Conservation (phyloP, 345 rosid genomes). For the Carallia brachiata region DNA sequence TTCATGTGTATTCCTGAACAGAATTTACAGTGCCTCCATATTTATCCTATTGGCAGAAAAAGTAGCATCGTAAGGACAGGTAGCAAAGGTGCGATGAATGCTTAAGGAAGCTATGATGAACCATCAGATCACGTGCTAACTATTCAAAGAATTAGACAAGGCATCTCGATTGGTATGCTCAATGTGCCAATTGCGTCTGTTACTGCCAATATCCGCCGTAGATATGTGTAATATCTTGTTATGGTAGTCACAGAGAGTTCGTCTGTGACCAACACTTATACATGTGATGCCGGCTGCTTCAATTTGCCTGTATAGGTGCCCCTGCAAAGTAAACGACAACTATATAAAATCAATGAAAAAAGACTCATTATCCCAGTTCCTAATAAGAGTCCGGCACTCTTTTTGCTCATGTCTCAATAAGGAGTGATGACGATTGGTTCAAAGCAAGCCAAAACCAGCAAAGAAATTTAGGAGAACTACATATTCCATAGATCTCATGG, state of each 20-base stretch:
- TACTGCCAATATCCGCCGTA: constrained; percentile 43
- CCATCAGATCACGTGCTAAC: constrained; percentile 12
- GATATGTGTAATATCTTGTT: constrained; percentile 51
- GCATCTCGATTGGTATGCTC: constrained; percentile 34
- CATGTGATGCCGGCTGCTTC: constrained; percentile 75
- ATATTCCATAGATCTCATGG: no score
- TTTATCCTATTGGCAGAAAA: background rate
- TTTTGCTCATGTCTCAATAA: background rate
- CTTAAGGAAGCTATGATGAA: background rate
- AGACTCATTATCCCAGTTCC: background rate
- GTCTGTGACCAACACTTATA: constrained; percentile 82
- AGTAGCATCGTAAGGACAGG: no score
- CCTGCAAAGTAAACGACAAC: constrained; percentile 35
- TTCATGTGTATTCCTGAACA: background rate
- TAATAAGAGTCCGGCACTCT: background rate
- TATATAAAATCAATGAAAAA: constrained; percentile 2
- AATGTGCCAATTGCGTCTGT: constrained; percentile 51
- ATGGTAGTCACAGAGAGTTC: constrained; percentile 61
- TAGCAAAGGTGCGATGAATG: no score
- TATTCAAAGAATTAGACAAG: constrained; percentile 29
- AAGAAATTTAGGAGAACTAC: no score
- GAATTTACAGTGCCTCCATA: background rate
- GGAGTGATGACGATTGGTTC: background rate
- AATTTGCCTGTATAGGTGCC: constrained; percentile 65
- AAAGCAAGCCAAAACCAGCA: background rate